phyloP scores from a whole-genome alignment of 305 asterid species.

The Solanum hybrid region DNA sequence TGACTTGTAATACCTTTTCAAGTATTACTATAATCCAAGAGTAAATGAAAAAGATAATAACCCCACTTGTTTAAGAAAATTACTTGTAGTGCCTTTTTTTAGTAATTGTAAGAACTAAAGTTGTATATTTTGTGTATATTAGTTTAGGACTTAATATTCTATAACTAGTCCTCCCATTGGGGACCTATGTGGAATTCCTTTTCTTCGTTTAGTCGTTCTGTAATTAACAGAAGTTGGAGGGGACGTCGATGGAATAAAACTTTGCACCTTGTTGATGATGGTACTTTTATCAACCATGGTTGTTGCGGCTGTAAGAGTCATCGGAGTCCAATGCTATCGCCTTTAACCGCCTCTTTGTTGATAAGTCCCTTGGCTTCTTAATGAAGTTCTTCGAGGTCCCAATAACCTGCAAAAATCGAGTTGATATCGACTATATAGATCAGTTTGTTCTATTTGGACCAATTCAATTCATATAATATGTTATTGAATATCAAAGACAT shows the following conservation, averaged over 20 bases:
- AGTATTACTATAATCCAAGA: not conserved
- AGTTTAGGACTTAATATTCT: not conserved
- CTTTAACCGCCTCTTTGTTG: constrained; percentile 23
- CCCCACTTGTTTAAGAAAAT: not conserved
- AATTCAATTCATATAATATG: not conserved
- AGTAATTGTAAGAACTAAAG: not conserved
- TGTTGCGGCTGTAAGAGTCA: constrained; percentile 51
- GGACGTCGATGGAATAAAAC: constrained; percentile 62
- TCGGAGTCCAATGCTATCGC: constrained; percentile 39
- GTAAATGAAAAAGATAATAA: not conserved
- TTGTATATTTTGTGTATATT: not conserved
- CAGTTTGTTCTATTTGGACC: not conserved
- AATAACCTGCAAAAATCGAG: constrained; percentile 36
- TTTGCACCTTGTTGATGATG: constrained; percentile 19
- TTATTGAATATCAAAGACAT: not conserved
- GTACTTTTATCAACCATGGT: constrained; percentile 17
- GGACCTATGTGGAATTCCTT: constrained; percentile 73
- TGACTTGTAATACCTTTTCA: not conserved
- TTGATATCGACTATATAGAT: not conserved
- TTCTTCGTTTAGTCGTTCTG: constrained; percentile 46
- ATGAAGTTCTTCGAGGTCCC: constrained; percentile 48
- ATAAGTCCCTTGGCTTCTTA: constrained; percentile 20
- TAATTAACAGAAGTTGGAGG: constrained; percentile 39
- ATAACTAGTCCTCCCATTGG: constrained; percentile 25
- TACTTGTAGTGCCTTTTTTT: not conserved